Conservation (phyloP, 2,329 filamentous ascomycete species). For the Arthroderma uncinatum region DNA sequence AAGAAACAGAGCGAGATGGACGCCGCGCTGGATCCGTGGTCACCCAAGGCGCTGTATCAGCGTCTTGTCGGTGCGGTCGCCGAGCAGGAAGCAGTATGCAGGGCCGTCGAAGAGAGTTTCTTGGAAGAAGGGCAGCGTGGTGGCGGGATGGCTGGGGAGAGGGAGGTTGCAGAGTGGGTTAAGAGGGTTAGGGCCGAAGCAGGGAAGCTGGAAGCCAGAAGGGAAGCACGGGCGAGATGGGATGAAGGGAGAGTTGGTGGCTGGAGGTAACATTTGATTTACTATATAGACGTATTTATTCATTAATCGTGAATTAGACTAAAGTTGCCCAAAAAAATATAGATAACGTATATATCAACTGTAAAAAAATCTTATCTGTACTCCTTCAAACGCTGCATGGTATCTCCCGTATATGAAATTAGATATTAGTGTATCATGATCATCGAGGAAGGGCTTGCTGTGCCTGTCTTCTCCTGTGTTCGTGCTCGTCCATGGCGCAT, state of each 20-base stretch:
- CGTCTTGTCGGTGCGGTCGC: constrained; percentile 61
- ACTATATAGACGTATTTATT: constrained; percentile 1
- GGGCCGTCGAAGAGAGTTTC: constrained; percentile 85
- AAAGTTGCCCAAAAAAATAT: not conserved
- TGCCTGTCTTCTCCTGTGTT: not conserved
- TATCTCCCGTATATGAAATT: not conserved
- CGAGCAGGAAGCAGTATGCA: constrained; percentile 73
- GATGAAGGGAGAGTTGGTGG: constrained; percentile 91
- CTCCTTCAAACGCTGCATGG: not conserved
- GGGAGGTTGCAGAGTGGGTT: constrained; percentile 78
- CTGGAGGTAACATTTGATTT: constrained; percentile 53
- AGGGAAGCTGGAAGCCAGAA: constrained; percentile 64
- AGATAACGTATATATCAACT: not conserved
- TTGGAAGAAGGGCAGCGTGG: constrained; percentile 49
- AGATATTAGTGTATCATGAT: not conserved
- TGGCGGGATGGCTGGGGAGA: constrained; percentile 54
- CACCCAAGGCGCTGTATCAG: constrained; percentile 76
- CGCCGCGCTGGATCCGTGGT: constrained; percentile 68
- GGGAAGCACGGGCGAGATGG: constrained; percentile 85
- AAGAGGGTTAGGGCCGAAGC: constrained; percentile 68
- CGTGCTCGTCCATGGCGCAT: not conserved
- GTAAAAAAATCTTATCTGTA: not conserved
- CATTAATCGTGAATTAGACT: not conserved
- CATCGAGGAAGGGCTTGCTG: not conserved
- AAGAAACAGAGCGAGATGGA: constrained; percentile 86